A percentile compares a stretch with the other conserved stretches of the same genome.
These are phyloP conservation scores for Erythrophleum fordii DNA, from an alignment of 306 rosid genomes.

Conservation along the genomic window DNA sequence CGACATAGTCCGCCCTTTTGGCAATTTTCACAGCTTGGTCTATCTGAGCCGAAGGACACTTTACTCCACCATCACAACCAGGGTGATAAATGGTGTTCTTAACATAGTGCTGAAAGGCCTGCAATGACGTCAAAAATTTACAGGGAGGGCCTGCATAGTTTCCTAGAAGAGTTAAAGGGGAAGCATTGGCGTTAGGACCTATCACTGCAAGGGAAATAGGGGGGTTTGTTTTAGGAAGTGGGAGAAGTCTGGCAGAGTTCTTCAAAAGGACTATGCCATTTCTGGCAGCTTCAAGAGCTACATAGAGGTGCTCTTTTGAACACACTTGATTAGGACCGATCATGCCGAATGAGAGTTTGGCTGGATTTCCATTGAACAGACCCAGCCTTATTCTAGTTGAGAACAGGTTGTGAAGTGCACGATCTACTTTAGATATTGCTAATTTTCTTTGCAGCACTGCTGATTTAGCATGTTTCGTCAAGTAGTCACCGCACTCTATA, in stretches of 20 bases:
- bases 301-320: slow-evolving; percentile 62
- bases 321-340: slow-evolving; percentile 75
- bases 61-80: slow-evolving; percentile 66
- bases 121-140: slow-evolving; percentile 58
- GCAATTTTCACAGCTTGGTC: slow-evolving; percentile 65
- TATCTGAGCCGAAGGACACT: slow-evolving; percentile 59
- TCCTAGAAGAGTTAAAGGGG: slow-evolving; percentile 62
- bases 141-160: slow-evolving; percentile 92
- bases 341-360: slow-evolving; percentile 55
- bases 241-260: slow-evolving; percentile 69
- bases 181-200: slow-evolving; percentile 81
- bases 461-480: slow-evolving; percentile 59
- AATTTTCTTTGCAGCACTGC: slow-evolving; percentile 68
- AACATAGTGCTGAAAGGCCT: slow-evolving; percentile 62
- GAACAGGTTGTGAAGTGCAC: slow-evolving; percentile 84
- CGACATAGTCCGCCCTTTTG: slow-evolving; percentile 64
- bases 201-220: slow-evolving; percentile 68
- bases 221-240: slow-evolving; percentile 62
- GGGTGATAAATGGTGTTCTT: slow-evolving; percentile 54
- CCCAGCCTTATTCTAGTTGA: slow-evolving; percentile 83
- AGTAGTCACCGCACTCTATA: slow-evolving; percentile 73
- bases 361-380: slow-evolving; percentile 76
- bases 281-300: slow-evolving; percentile 89
- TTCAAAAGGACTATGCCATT: slow-evolving; percentile 92
- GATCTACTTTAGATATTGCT: slow-evolving; percentile 55